A percentile compares a stretch with the other conserved stretches of the same genome.
Conservation (phyloP, 73 alveolate species). For the Effrenium voratum region DNA sequence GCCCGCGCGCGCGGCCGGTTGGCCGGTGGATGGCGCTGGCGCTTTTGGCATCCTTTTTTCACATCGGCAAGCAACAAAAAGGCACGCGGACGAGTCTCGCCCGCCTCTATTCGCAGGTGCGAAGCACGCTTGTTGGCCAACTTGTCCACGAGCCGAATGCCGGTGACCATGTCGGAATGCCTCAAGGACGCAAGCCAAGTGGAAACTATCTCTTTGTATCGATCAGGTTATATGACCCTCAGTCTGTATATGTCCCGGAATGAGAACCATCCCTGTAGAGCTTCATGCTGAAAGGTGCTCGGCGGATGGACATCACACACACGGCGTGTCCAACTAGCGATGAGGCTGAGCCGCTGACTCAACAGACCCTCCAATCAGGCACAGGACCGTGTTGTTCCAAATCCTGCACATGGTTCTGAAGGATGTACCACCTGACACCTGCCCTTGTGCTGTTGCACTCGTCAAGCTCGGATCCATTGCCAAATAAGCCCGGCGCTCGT, state of each 20-base stretch:
- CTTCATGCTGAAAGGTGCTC: neutral
- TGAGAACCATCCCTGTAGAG: too few species aligned
- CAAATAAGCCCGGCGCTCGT: conserved; percentile 21
- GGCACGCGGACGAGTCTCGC: neutral
- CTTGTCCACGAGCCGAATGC: conserved; percentile 91
- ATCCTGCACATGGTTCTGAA: neutral
- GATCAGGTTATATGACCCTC: too few species aligned
- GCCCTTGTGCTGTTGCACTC: neutral
- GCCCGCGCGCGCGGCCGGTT: too few species aligned
- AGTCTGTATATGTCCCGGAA: too few species aligned
- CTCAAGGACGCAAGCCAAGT: too few species aligned
- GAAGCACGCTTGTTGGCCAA: conserved; percentile 66
- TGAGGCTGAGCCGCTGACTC: neutral
- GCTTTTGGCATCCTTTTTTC: neutral
- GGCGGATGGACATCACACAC: neutral
- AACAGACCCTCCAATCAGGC: conserved; percentile 77
- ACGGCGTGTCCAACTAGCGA: neutral
- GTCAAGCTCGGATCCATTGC: neutral
- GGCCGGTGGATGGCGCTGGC: neutral
- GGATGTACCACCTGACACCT: neutral
- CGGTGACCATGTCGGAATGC: conserved; percentile 74
- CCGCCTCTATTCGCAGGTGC: conserved; percentile 79
- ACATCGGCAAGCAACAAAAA: neutral
- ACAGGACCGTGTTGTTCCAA: conserved; percentile 92
- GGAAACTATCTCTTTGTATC: too few species aligned